Percentiles rank a stretch among this genome's conserved stretches.
These are phyloP conservation scores for Talaromyces adpressus DNA, from an alignment of 495 filamentous ascomycete species.

Conservation along the genomic window DNA sequence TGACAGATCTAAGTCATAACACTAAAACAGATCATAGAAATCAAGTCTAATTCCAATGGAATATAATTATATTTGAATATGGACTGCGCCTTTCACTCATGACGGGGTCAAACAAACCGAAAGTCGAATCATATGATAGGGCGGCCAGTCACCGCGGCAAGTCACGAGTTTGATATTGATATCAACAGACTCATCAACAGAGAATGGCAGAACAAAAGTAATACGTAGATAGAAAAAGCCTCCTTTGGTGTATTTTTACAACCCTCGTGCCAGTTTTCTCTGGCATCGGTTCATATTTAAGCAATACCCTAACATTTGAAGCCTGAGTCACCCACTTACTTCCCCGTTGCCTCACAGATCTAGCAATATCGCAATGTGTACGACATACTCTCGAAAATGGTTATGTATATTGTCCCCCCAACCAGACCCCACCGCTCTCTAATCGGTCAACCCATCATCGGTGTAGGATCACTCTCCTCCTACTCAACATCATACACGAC, in stretches of 20 bases:
- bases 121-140: background rate
- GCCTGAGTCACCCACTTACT: background rate
- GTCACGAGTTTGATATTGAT: constrained; percentile 1
- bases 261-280: background rate
- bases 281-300: constrained; percentile 6
- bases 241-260: background rate
- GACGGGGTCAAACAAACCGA: background rate
- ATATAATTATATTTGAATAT: background rate
- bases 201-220: background rate
- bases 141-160: background rate
- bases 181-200: background rate
- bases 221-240: background rate
- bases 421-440: constrained; percentile 3
- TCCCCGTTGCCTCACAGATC: background rate
- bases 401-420: constrained; percentile 7
- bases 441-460: constrained; percentile 9
- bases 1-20: too few relatives aligned
- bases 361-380: background rate
- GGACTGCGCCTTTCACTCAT: background rate
- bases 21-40: background rate
- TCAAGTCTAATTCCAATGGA: background rate
- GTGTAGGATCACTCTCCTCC: background rate
- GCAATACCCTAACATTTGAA: background rate
- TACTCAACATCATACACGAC: background rate
- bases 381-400: background rate